phyloP scores from a whole-genome alignment of 2,329 filamentous ascomycete genomes.

The Diaporthe sp. region DNA sequence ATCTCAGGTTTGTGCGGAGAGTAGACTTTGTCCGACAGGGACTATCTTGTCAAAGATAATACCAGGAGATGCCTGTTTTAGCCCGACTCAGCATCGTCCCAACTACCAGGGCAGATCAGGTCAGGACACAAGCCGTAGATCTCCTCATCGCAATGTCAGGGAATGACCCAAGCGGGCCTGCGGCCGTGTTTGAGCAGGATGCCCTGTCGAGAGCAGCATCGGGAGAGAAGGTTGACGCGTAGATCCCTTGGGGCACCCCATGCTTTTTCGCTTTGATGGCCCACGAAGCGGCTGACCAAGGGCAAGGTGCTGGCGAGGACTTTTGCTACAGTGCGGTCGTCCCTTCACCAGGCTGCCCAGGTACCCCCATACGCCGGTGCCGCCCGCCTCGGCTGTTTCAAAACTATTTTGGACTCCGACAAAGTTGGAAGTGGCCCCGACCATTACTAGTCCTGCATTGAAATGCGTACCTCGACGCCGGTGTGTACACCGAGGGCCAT shows the following conservation, averaged over 20 bases:
- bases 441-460: constrained; percentile 20
- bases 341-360: neutral
- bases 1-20: constrained; percentile 27
- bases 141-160: constrained; percentile 2
- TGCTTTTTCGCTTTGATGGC: constrained; percentile 3
- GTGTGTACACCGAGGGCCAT: constrained; percentile 28
- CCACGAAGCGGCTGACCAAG: constrained; percentile 17
- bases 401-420: constrained; percentile 39
- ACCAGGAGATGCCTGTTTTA: neutral
- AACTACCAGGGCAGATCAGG: constrained; percentile 10
- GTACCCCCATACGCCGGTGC: constrained; percentile 6
- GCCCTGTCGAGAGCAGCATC: constrained; percentile 2
- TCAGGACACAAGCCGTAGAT: constrained; percentile 1
- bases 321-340: constrained; percentile 10
- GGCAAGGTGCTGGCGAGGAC: constrained; percentile 1
- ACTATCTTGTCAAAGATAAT: neutral
- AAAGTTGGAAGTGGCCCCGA: constrained; percentile 26
- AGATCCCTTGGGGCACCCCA: constrained; percentile 27
- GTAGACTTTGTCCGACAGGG: constrained; percentile 17
- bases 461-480: constrained; percentile 31
- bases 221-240: constrained; percentile 38
- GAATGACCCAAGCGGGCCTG: neutral
- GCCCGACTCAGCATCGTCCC: constrained; percentile 20
- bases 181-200: constrained; percentile 4
- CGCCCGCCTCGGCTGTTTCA: constrained; percentile 38